These are phyloP conservation scores for Plenodomus biglobosus DNA, from an alignment of 2,329 filamentous ascomycete genomes.

Conservation along the genomic window DNA sequence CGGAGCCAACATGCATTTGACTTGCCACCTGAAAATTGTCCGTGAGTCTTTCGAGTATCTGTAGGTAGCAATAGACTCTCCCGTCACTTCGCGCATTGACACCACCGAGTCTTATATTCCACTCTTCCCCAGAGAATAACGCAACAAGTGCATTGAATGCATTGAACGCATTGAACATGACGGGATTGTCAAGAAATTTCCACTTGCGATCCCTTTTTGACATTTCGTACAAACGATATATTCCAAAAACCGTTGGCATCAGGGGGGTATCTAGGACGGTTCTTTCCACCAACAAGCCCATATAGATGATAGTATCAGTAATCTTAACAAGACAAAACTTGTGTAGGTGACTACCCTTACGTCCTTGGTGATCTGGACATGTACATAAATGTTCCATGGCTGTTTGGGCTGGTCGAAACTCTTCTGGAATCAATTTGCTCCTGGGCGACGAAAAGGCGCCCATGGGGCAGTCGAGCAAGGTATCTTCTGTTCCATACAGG, in stretches of 20 bases:
- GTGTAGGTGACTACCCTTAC: not conserved
- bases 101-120: not conserved
- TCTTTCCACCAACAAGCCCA: not conserved
- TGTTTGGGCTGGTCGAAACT: not conserved
- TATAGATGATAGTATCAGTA: not conserved
- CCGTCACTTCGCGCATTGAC: conserved; percentile 2
- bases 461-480: too few relatives aligned
- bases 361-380: not conserved
- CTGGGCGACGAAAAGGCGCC: too few relatives aligned
- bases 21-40: not conserved
- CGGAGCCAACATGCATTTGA: conserved; percentile 5
- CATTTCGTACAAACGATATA: not conserved
- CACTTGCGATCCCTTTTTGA: not conserved
- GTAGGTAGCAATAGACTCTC: conserved; percentile 4
- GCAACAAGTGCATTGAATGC: too few relatives aligned
- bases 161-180: too few relatives aligned
- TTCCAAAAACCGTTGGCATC: not conserved
- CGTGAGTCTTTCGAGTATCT: conserved; percentile 1
- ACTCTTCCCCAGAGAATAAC: not conserved
- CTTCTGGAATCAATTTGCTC: too few relatives aligned
- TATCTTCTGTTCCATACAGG: too few relatives aligned
- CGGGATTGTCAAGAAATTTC: not conserved
- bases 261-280: conserved; percentile 1
- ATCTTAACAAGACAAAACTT: not conserved
- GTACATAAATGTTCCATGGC: not conserved